Percentiles rank a stretch among this genome's conserved stretches.
Evolutionary conservation across 306 rosid genomes (phyloP).

Genomic region (Dryas alaskensis): DNA sequence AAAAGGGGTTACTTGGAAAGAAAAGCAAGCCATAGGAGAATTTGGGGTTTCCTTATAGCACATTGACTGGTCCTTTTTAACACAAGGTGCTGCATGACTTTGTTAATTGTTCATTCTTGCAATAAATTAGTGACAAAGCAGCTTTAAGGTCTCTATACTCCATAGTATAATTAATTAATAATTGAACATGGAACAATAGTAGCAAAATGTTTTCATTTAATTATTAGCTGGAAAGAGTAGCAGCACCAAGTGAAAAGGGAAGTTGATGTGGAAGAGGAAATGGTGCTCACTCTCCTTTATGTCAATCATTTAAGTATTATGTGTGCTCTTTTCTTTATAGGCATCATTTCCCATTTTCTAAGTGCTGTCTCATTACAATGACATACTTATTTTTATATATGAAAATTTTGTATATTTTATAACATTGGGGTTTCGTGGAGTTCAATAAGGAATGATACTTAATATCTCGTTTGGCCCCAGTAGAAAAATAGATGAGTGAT

Average conservation of each 20-base stretch:
- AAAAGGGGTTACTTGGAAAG: conserved; percentile 23
- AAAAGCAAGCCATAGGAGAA: conserved; percentile 1
- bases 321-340: conserved; percentile 3
- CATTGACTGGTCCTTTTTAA: conserved; percentile 6
- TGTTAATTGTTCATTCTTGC: background rate
- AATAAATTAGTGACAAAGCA: background rate
- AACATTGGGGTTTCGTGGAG: conserved; percentile 12
- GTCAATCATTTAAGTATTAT: conserved; percentile 51
- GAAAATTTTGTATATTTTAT: conserved; percentile 10
- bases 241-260: conserved; percentile 7
- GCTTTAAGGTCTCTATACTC: background rate
- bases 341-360: conserved; percentile 31
- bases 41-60: conserved; percentile 11
- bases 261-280: conserved; percentile 26
- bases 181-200: background rate
- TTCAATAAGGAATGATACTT: conserved; percentile 9
- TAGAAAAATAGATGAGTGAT: conserved; percentile 10
- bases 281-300: conserved; percentile 13
- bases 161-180: background rate
- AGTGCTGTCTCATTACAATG: conserved; percentile 24
- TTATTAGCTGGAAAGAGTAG: conserved; percentile 6
- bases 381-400: conserved; percentile 13
- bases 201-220: background rate
- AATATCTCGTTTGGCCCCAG: conserved; percentile 5
- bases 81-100: background rate